These are phyloP conservation scores for Mucor piriformis DNA, from an alignment of 371 early-diverging fungal species.

Conservation along the genomic window DNA sequence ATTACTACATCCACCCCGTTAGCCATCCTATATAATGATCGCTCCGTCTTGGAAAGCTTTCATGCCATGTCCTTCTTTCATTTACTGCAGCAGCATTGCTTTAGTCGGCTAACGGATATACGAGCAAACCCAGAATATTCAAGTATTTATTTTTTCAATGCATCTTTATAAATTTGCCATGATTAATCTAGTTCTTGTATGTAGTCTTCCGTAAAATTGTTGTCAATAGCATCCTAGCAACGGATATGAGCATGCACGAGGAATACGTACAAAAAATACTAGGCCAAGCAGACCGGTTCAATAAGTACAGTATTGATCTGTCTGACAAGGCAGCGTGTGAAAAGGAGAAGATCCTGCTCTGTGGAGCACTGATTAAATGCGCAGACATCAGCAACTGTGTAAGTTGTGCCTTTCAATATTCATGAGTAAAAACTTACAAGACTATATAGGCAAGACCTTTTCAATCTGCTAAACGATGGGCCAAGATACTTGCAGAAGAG, in stretches of 20 bases:
- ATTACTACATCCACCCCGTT: conserved; percentile 76
- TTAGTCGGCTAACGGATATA: conserved; percentile 54
- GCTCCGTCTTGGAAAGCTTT: conserved; percentile 92
- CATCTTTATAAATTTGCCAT: too few species aligned
- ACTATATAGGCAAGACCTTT: conserved; percentile 61
- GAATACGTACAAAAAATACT: conserved; percentile 74
- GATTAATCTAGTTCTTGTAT: not conserved
- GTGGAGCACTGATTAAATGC: conserved; percentile 81
- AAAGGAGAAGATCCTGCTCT: conserved; percentile 50
- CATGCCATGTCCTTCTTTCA: conserved; percentile 88
- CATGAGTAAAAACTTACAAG: not conserved
- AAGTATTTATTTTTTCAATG: conserved; percentile 25
- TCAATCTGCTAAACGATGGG: conserved; percentile 63
- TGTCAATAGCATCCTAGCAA: conserved; percentile 77
- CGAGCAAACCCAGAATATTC: conserved; percentile 30
- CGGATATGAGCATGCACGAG: conserved; percentile 86
- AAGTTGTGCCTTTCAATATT: conserved; percentile 24
- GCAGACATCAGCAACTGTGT: conserved; percentile 84
- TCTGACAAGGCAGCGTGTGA: conserved; percentile 22
- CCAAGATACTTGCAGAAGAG: conserved; percentile 61
- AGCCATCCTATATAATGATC: conserved; percentile 92
- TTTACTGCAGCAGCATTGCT: conserved; percentile 68
- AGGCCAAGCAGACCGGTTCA: conserved; percentile 57
- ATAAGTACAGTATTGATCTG: conserved; percentile 26
- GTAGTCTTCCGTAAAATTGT: conserved; percentile 73